Evolutionary conservation across 306 rosid species (phyloP), one percentile per base, ranked within the genome.

Genomic region (Castanopsis chinensis): DNA sequence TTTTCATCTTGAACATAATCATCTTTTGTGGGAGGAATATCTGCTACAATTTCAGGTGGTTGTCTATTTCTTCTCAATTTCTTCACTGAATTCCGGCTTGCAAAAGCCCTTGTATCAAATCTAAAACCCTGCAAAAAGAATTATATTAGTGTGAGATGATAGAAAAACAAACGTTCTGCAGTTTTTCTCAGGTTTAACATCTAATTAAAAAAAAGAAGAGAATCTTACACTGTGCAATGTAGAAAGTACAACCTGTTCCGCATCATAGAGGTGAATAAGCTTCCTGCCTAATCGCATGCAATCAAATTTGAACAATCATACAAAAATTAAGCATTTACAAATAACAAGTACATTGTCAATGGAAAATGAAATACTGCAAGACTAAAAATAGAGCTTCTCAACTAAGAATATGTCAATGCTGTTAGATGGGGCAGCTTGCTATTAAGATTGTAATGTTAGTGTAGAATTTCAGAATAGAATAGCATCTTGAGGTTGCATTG

Each of bases 41-140:
- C 78, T 68, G 83, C 73, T 41, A 73, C 90, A 19, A 64, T 69
- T 64, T 83, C 74, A 1, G 54, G 37, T 27, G 69, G 61, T 74
- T 68, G 78, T 65, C 23, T 79, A 20, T 85, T 79, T 83, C 83
- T 82, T 79, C 70, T 87, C 81, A 81, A 72, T 78, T 89, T 92
- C 90, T 85, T 86, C 76, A 78, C 85, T 2, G 89, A 78, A 59
- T 85, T 94, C 79, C 82, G 72, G 25, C 89, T 90, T 20, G 92
- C 96, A 77, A 74, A 86, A 74, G 84, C 87, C 78, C 84, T 81
- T 23, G 84, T 85, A 45, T 70, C 69, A 74, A 69, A 68, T 58
- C 80, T 83, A 74, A 59, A 63, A 74, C 84, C 85, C 97, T 91
- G 76, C 55, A 65, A 17, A 78, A 76, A 76, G 61, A 64, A 69